Evolutionary conservation across 2,329 filamentous ascomycete species (phyloP), one percentile per base, ranked within the genome.

Genomic region (Diaporthe aspalathi): DNA sequence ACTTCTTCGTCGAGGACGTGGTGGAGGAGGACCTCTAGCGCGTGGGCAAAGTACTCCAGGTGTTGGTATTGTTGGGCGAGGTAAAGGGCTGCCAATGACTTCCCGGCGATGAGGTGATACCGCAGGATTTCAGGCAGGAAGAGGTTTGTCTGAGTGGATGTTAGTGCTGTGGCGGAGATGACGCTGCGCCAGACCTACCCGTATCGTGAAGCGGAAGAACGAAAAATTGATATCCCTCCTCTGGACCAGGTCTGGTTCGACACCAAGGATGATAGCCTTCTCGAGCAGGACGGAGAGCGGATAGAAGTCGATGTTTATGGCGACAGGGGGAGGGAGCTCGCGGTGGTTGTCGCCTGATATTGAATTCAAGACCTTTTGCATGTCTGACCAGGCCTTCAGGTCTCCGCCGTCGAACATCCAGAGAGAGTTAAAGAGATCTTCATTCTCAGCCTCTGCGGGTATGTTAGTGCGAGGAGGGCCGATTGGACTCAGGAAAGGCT

Each of bases 1-100:
- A 97, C 95, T 80, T 98, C 96, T 74, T 97, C 94, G 77, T 99
- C 96, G 1, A 99, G 86, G 5, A 98, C 94, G 74, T 96, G 92
- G 79, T 99, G 96, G 16, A 99, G 86, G 24, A 99, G 86, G 53
- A 99, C 90, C 80, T 99, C 96, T 35, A 99, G 87, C 0, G 93
- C 95, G 78, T 99, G 96, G 0, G 95, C 89, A 78, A 98, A 97
- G 79, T 99, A 99, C 66, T 93, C 92, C 4, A 99, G 86, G 71
- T 93, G 87, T 76, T 95, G 91, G 78, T 97, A 98, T 76, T 95
- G 92, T 76, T 93, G 92, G 9, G 94, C 94, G 17, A 98, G 85
- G 71, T 91, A 91, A 54, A 97, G 87, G 0, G 96, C 96, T 53
- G 94, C 93, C 1, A 91, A 86, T n/a, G 91, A 92, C 78, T 93